Evolutionary conservation across 2,329 filamentous ascomycete species (phyloP).

Genomic region (Phaeosphaeriaceae sp.): DNA sequence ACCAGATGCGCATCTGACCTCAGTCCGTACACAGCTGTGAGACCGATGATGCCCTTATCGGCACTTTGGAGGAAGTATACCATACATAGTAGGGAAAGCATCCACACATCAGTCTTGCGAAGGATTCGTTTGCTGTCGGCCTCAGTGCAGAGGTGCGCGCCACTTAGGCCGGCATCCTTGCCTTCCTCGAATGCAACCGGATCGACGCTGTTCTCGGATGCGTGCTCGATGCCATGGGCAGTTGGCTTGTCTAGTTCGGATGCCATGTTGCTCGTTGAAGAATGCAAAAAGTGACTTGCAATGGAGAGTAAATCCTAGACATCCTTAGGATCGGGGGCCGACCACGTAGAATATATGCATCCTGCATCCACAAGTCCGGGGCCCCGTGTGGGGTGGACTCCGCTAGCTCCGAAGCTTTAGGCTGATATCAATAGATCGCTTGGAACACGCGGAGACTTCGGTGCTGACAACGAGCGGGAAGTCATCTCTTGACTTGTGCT

Average conservation of each 20-base stretch:
- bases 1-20: conserved; percentile 41
- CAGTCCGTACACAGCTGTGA: conserved; percentile 65
- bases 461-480: background rate
- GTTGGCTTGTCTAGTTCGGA: conserved; percentile 20
- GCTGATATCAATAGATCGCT: background rate
- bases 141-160: conserved; percentile 27
- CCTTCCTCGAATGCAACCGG: conserved; percentile 28
- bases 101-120: conserved; percentile 30
- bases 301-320: background rate
- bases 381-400: conserved; percentile 1
- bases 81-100: conserved; percentile 33
- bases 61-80: conserved; percentile 34
- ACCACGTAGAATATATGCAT: background rate
- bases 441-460: background rate
- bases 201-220: conserved; percentile 17
- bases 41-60: conserved; percentile 59
- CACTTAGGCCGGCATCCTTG: conserved; percentile 20
- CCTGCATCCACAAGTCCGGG: background rate
- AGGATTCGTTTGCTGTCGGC: conserved; percentile 31
- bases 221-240: conserved; percentile 15
- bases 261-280: conserved; percentile 16
- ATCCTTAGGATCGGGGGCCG: background rate
- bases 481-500: background rate
- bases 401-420: background rate
- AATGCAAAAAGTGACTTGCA: background rate